Conservation (phyloP, 2,329 filamentous ascomycete species). For the Xylariaceae sp. region DNA sequence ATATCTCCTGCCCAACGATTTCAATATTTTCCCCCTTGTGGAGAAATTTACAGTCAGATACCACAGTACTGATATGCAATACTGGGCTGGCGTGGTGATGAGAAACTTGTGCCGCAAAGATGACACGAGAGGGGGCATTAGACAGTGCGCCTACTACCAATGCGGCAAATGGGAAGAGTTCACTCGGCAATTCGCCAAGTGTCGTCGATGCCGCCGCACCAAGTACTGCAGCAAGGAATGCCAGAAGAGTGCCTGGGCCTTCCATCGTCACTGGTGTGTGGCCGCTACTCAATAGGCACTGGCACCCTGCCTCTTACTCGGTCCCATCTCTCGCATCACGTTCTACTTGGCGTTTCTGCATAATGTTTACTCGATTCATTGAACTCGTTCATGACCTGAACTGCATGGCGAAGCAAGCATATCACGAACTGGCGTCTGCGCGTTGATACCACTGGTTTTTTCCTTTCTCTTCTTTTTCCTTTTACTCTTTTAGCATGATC, state of each 20-base stretch:
- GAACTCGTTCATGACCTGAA: conserved; percentile 31
- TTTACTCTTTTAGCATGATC: conserved; percentile 23
- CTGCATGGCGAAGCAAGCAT: conserved; percentile 37
- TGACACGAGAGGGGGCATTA: conserved; percentile 86
- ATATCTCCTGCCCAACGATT: conserved; percentile 87
- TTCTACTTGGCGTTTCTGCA: conserved; percentile 31
- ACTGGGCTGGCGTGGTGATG: conserved; percentile 99
- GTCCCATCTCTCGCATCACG: conserved; percentile 22
- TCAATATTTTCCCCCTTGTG: conserved; percentile 96
- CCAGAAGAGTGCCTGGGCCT: conserved; percentile 98
- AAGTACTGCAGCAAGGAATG: conserved; percentile 99
- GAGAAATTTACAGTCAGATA: conserved; percentile 98
- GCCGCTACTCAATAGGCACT: conserved; percentile 55
- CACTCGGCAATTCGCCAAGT: conserved; percentile 96
- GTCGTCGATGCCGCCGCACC: conserved; percentile 87
- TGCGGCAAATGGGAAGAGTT: conserved; percentile 99
- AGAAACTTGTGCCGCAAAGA: conserved; percentile 97
- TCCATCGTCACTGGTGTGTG: conserved; percentile 96
- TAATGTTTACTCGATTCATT: conserved; percentile 33
- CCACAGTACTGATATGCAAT: conserved; percentile 96
- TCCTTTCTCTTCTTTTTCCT: conserved; percentile 1
- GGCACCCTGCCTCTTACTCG: conserved; percentile 4
- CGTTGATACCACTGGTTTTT: conserved; percentile 36
- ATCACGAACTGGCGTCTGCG: conserved; percentile 36
- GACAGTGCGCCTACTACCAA: conserved; percentile 96